A percentile compares a stretch with the other conserved stretches of the same genome.
Evolutionary conservation across 768 basidiomycete genomes (phyloP).

Genomic region (Lentinus tigrinus): DNA sequence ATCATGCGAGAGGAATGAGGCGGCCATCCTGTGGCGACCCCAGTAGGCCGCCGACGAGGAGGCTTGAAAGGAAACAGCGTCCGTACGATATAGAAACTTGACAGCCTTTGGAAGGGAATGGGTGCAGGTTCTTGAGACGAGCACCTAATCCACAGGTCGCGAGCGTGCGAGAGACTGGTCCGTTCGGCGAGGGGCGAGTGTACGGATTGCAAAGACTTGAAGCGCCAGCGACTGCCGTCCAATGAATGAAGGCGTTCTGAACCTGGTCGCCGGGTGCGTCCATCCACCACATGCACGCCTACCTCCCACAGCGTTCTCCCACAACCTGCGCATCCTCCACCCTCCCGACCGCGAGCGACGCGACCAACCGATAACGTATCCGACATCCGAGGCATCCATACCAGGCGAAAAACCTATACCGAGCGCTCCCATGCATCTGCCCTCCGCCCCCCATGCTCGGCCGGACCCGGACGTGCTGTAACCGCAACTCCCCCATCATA

Average conservation of each 20-base stretch:
- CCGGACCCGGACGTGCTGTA: conserved; percentile 43
- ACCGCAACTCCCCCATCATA: conserved; percentile 22
- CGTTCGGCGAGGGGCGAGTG: conserved; percentile 9
- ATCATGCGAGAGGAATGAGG: conserved; percentile 25
- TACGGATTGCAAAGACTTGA: neutral
- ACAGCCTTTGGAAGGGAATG: conserved; percentile 39
- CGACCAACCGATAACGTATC: conserved; percentile 36
- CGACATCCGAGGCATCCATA: conserved; percentile 36
- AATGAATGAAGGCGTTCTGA: neutral
- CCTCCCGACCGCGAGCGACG: conserved; percentile 18
- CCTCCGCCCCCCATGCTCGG: conserved; percentile 46
- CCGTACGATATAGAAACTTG: conserved; percentile 50
- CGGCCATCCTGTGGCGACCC: conserved; percentile 10
- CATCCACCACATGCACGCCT: conserved; percentile 18
- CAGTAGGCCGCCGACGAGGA: conserved; percentile 8
- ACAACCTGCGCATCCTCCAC: conserved; percentile 9
- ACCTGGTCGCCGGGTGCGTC: neutral
- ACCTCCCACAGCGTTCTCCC: conserved; percentile 18
- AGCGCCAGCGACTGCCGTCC: neutral
- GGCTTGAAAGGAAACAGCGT: conserved; percentile 73
- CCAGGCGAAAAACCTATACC: conserved; percentile 31
- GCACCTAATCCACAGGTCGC: conserved; percentile 7
- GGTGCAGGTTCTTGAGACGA: conserved; percentile 12
- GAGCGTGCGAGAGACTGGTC: conserved; percentile 11
- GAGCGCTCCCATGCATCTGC: conserved; percentile 38